Evolutionary conservation across 2,329 filamentous ascomycete species (phyloP).

Genomic region (Colletotrichum sublineola): DNA sequence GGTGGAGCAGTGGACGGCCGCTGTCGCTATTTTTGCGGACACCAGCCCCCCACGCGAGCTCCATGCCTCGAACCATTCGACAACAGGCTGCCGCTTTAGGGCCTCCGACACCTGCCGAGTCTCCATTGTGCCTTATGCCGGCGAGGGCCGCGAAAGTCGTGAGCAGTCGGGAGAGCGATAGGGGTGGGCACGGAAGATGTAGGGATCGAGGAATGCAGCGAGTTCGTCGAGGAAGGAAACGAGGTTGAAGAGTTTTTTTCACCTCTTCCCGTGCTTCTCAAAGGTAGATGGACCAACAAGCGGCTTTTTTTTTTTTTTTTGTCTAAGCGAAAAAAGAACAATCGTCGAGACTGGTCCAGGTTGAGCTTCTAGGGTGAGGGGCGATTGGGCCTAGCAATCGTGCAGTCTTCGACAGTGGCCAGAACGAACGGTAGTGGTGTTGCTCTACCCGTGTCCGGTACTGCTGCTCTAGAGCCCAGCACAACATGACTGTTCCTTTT

Average conservation of each 20-base stretch:
- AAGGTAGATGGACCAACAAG: not conserved
- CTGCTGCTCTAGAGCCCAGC: not conserved
- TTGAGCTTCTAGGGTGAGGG: not conserved
- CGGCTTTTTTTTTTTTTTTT: not conserved
- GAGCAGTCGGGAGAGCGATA: conserved; percentile 15
- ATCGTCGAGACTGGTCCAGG: conserved; percentile 20
- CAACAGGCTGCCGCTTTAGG: not conserved
- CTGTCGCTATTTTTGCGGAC: conserved; percentile 33
- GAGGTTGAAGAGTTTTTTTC: conserved; percentile 8
- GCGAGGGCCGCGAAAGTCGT: conserved; percentile 2
- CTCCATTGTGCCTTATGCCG: not conserved
- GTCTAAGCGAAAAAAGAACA: conserved; percentile 24
- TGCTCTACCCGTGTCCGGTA: conserved; percentile 14
- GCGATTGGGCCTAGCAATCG: conserved; percentile 8
- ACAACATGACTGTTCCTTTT: conserved; percentile 27
- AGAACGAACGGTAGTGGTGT: conserved; percentile 16
- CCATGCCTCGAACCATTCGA: conserved; percentile 20
- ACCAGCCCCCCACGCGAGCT: conserved; percentile 37
- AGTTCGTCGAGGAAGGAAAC: not conserved
- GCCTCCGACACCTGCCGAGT: no score
- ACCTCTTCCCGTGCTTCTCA: not conserved
- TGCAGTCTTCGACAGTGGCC: conserved; percentile 17
- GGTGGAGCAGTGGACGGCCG: conserved; percentile 33
- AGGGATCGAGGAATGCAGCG: conserved; percentile 28
- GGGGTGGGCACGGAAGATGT: conserved; percentile 20